Evolutionary conservation across 345 rosid genomes (phyloP).

Genomic region (Hibiscus mutabilis): DNA sequence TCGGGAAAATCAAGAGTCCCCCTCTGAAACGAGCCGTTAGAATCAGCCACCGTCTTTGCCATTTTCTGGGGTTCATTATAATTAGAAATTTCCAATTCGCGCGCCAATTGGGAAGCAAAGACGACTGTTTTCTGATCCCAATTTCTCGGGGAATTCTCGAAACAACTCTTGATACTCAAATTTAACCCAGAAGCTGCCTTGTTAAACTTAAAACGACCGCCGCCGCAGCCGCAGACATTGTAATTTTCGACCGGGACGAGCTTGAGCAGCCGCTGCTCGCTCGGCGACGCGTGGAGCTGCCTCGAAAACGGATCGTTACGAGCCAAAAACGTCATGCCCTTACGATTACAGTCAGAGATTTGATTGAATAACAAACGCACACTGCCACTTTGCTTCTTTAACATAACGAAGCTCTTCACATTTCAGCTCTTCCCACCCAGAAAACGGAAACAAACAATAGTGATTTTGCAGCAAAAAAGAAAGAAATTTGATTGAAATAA

Average conservation of each 20-base stretch:
- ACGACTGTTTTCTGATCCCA: constrained; percentile 40
- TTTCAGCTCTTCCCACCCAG: constrained; percentile 19
- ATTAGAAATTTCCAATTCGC: constrained; percentile 31
- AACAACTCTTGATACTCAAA: constrained; percentile 41
- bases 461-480: background rate
- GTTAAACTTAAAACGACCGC: constrained; percentile 15
- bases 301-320: constrained; percentile 15
- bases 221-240: constrained; percentile 15
- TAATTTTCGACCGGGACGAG: constrained; percentile 12
- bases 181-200: constrained; percentile 10
- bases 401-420: constrained; percentile 43
- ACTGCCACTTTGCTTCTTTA: constrained; percentile 25
- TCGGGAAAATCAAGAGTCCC: constrained; percentile 39
- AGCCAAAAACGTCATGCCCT: constrained; percentile 24
- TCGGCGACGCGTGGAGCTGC: constrained; percentile 26
- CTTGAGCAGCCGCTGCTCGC: constrained; percentile 3
- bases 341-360: constrained; percentile 15
- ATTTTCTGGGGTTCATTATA: constrained; percentile 22
- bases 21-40: constrained; percentile 27
- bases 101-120: constrained; percentile 35
- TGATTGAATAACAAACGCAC: constrained; percentile 21
- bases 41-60: constrained; percentile 35
- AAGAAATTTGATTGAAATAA: background rate
- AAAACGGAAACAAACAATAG: background rate
- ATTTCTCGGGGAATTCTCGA: constrained; percentile 29